Conservation (phyloP, 805 yeast species). For the Saturnispora sekii region DNA sequence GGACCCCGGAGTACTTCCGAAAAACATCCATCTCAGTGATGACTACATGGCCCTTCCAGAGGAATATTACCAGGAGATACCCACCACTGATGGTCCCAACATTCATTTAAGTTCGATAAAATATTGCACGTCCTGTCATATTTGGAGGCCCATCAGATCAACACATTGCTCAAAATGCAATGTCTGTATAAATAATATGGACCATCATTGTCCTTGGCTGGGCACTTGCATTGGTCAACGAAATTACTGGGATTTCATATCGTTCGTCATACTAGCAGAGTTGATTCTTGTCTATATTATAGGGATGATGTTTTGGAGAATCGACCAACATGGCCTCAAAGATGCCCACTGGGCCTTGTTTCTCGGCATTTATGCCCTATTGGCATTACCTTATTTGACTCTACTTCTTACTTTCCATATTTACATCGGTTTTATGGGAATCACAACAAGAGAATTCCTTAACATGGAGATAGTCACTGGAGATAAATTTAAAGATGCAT, state of each 20-base stretch:
- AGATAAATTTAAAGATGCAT: conserved; percentile 22
- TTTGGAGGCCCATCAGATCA: conserved; percentile 71
- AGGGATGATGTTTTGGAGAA: conserved; percentile 24
- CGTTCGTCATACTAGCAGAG: conserved; percentile 34
- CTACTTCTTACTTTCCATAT: conserved; percentile 45
- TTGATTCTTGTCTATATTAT: conserved; percentile 24
- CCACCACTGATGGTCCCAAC: conserved; percentile 1
- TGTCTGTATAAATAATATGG: conserved; percentile 55
- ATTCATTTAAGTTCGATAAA: conserved; percentile 29
- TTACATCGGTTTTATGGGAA: conserved; percentile 42
- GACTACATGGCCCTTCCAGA: conserved; percentile 35
- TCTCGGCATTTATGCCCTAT: conserved; percentile 38
- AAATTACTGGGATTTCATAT: conserved; percentile 54
- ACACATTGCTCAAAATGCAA: conserved; percentile 66
- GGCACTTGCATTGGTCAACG: conserved; percentile 71
- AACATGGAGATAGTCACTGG: conserved; percentile 30
- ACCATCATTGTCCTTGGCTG: conserved; percentile 55
- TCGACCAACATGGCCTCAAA: conserved; percentile 15
- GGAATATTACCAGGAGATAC: conserved; percentile 44
- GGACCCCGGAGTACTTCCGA: conserved; percentile 67
- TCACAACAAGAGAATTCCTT: conserved; percentile 68
- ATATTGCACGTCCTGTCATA: conserved; percentile 49
- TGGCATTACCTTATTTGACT: conserved; percentile 46
- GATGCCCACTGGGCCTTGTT: conserved; percentile 37
- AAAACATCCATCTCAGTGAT: conserved; percentile 50